Evolutionary conservation across 257 asterid genomes (phyloP).

Genomic region (Henckelia pumila): DNA sequence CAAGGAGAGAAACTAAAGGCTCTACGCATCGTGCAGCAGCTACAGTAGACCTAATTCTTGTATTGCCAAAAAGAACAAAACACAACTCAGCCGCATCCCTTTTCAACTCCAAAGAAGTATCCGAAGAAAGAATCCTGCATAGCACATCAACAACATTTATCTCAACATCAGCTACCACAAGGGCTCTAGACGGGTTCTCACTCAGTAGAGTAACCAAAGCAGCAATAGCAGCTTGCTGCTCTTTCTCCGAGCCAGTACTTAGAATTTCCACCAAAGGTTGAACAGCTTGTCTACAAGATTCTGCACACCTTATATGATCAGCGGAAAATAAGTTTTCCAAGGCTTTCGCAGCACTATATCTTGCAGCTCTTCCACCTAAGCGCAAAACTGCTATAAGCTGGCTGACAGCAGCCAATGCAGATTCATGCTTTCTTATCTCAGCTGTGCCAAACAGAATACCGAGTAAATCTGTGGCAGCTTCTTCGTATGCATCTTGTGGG

Average conservation of each 20-base stretch:
- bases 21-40: slow-evolving; percentile 97
- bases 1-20: slow-evolving; percentile 90
- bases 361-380: slow-evolving; percentile 94
- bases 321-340: slow-evolving; percentile 92
- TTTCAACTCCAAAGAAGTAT: slow-evolving; percentile 84
- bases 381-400: slow-evolving; percentile 97
- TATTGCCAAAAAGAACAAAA: slow-evolving; percentile 81
- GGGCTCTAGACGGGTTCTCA: slow-evolving; percentile 89
- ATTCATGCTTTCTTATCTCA: slow-evolving; percentile 92
- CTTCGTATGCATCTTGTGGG: slow-evolving; percentile 94
- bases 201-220: slow-evolving; percentile 83
- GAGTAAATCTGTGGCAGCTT: slow-evolving; percentile 97
- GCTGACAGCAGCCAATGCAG: slow-evolving; percentile 93
- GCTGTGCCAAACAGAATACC: slow-evolving; percentile 93
- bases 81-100: slow-evolving; percentile 96
- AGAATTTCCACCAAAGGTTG: slow-evolving; percentile 94
- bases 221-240: slow-evolving; percentile 98
- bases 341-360: slow-evolving; percentile 97
- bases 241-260: slow-evolving; percentile 91
- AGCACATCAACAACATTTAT: slow-evolving; percentile 93
- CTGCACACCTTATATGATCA: slow-evolving; percentile 92
- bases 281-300: slow-evolving; percentile 93
- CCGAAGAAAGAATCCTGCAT: slow-evolving; percentile 80
- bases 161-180: slow-evolving; percentile 94
- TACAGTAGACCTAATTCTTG: slow-evolving; percentile 83